These are phyloP conservation scores for Albatrellus ellisii DNA, from an alignment of 768 basidiomycete species.

Conservation along the genomic window DNA sequence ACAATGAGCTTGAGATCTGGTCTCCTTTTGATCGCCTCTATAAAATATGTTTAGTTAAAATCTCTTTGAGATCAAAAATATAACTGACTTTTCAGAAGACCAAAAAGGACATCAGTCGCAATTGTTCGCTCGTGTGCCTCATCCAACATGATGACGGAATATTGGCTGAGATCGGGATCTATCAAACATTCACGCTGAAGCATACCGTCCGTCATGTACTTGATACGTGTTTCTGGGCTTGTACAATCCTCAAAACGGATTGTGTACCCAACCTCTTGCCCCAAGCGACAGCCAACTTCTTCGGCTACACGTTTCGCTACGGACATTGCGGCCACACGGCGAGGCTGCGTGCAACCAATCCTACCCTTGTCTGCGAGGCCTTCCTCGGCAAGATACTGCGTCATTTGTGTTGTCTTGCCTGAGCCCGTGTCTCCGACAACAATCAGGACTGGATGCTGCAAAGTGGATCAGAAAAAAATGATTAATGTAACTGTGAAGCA, in stretches of 20 bases:
- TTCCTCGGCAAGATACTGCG: conserved; percentile 91
- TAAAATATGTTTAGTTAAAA: conserved; percentile 13
- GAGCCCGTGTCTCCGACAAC: conserved; percentile 99
- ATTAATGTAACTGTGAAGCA: conserved; percentile 1
- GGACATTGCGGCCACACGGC: conserved; percentile 98
- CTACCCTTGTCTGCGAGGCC: conserved; percentile 84
- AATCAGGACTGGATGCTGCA: conserved; percentile 89
- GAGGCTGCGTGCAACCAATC: conserved; percentile 96
- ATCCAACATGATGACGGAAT: conserved; percentile 96
- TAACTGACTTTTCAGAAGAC: conserved; percentile 75
- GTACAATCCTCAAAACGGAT: conserved; percentile 99
- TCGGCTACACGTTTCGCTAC: conserved; percentile 98
- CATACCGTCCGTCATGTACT: conserved; percentile 99
- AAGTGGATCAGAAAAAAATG: conserved; percentile 13
- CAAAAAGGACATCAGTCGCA: conserved; percentile 96
- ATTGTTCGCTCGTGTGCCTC: conserved; percentile 99
- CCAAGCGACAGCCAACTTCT: conserved; percentile 94
- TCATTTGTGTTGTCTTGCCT: conserved; percentile 99
- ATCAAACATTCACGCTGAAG: conserved; percentile 93
- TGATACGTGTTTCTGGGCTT: conserved; percentile 96
- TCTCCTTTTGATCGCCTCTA: conserved; percentile 90
- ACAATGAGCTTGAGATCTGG: conserved; percentile 97
- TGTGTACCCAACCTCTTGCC: conserved; percentile 96
- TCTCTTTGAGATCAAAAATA: background rate
- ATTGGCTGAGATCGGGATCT: conserved; percentile 85